Evolutionary conservation across 2,329 filamentous ascomycete genomes (phyloP).

Genomic region (Colletotrichum tanaceti): DNA sequence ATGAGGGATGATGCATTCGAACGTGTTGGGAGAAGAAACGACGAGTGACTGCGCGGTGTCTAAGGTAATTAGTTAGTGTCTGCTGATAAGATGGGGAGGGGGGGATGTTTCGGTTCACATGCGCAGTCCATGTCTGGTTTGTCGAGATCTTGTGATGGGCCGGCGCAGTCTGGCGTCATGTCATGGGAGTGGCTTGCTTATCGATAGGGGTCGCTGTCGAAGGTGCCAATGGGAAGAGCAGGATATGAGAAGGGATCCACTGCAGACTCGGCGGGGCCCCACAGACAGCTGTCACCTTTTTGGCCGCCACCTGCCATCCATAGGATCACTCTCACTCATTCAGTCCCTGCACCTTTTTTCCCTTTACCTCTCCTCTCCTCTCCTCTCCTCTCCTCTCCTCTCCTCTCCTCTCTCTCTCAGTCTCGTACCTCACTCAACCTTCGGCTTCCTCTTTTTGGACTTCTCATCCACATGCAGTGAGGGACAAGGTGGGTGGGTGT

Average conservation of each 20-base stretch:
- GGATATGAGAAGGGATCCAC: not conserved
- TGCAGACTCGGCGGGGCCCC: not conserved
- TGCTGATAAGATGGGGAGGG: not conserved
- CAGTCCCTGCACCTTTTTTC: not conserved
- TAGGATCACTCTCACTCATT: not conserved
- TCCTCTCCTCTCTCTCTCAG: not conserved
- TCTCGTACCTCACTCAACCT: not conserved
- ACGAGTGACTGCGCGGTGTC: not conserved
- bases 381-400: too few relatives aligned
- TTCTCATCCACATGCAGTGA: not conserved
- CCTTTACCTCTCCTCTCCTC: not conserved
- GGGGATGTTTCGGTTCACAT: constrained; percentile 25
- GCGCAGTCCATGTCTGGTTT: constrained; percentile 21
- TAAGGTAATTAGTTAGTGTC: too few relatives aligned
- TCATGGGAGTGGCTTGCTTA: constrained; percentile 35
- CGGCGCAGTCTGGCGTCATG: constrained; percentile 36
- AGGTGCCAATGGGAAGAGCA: constrained; percentile 1
- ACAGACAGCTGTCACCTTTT: not conserved
- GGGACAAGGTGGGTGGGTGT: not conserved
- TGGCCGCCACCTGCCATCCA: constrained; percentile 5
- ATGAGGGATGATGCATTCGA: not conserved
- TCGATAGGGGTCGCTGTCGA: constrained; percentile 20
- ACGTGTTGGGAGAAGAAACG: not conserved
- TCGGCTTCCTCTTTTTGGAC: not conserved
- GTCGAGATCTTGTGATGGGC: constrained; percentile 36